Conservation (phyloP, 305 asterid species). For the Fraxinus angustifolia region DNA sequence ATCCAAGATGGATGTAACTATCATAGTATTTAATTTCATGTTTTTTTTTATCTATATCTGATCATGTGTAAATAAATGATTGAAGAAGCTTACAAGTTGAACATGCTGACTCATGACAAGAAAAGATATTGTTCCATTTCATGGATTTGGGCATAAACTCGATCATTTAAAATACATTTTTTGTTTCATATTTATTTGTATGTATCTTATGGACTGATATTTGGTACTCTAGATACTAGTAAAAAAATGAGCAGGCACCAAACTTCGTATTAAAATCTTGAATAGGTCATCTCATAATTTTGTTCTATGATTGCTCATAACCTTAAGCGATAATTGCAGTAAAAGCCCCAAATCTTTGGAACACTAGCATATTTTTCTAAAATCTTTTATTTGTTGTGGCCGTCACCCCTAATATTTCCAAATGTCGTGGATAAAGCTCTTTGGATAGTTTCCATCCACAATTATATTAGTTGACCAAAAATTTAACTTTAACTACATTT, state of each 20-base stretch:
- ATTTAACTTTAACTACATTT: neutral
- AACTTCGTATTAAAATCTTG: neutral
- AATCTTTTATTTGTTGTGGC: neutral
- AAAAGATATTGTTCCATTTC: neutral
- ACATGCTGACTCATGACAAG: neutral
- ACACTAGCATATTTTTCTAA: neutral
- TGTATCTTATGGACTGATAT: neutral
- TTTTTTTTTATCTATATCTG: neutral
- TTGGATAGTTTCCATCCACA: neutral
- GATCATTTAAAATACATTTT: neutral
- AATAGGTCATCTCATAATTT: neutral
- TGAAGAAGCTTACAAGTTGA: neutral
- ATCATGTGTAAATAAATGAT: neutral
- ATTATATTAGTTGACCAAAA: neutral
- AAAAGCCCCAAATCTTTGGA: no score
- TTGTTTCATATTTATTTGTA: neutral
- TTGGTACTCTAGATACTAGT: neutral
- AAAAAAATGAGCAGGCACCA: neutral
- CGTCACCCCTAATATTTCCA: neutral
- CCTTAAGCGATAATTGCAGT: neutral
- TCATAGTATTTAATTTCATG: neutral
- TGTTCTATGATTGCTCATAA: neutral
- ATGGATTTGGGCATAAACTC: neutral
- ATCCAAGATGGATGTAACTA: neutral
- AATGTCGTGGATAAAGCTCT: neutral